Evolutionary conservation across 257 asterid species (phyloP), one percentile per base, ranked within the genome.

Genomic region (Mitragyna speciosa): DNA sequence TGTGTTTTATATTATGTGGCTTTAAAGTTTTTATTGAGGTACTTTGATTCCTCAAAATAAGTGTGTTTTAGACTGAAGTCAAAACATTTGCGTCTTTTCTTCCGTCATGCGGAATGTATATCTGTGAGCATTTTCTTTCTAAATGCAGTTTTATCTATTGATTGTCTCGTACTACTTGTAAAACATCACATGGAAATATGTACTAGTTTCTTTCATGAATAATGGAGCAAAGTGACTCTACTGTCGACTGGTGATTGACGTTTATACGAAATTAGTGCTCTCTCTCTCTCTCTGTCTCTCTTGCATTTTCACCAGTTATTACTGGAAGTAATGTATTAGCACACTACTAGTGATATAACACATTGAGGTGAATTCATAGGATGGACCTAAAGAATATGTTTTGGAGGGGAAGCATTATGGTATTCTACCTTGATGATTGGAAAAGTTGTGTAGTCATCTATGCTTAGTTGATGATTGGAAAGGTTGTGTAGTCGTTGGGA

Each of bases 141-240:
- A n/a, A 72, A 10, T 52, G 67, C 20, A 52, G 78, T 52, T 73
- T 52, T 47, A 73, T 54, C 78, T 30, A 22, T 28, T 31, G 77
- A 31, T 26, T 51, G 1, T 31, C 11, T 61, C 39, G 2, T 54
- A 33, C 10, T 56, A 12, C 33, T 73, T 51, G 31, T 73, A 52
- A 73, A 30, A 33, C 45, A 16, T 54, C 14, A 12, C 54, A 11
- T 19, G 20, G 5, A 54, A 17, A 20, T 31, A 31, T 73, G 31
- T 26, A 71, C 14, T 19, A 14, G 12, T 24, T 31, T 26, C 17
- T 19, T 73, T 31, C 26, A 28, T 54, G 49, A 54, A 54, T 54
- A 20, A 16, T 54, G 67, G 33, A 45, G 59, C 51, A 30, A 51
- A 39, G 0, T 20, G 22, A 73, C 58, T 47, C 41, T 47, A 20